These are phyloP conservation scores for Protomyces lactucae-debilis DNA, from an alignment of 1,139 yeast genomes.

Conservation along the genomic window DNA sequence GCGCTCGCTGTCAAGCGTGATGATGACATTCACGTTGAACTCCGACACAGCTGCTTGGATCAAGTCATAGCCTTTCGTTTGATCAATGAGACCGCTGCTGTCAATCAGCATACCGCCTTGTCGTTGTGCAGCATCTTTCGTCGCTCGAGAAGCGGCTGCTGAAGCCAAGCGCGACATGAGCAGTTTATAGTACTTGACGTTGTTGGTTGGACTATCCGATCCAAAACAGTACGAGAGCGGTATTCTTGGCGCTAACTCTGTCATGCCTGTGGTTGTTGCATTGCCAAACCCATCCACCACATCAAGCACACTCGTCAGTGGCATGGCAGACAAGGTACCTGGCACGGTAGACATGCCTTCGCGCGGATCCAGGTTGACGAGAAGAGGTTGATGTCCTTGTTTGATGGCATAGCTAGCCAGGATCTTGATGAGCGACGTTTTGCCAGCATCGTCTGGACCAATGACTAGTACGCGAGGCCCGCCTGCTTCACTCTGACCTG, in stretches of 20 bases:
- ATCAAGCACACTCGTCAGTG: constrained; percentile 74
- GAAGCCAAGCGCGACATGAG: constrained; percentile 56
- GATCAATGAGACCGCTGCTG: constrained; percentile 60
- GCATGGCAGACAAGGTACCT: constrained; percentile 79
- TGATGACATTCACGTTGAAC: constrained; percentile 47
- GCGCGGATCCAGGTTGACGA: constrained; percentile 78
- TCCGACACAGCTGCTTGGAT: constrained; percentile 59
- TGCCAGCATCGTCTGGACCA: constrained; percentile 73
- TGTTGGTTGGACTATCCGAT: constrained; percentile 54
- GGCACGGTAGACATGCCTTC: constrained; percentile 50
- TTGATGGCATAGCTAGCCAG: constrained; percentile 73
- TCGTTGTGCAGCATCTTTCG: constrained; percentile 44
- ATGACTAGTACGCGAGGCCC: constrained; percentile 65
- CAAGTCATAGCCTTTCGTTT: constrained; percentile 44
- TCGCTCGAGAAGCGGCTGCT: constrained; percentile 54
- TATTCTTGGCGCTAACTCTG: constrained; percentile 66
- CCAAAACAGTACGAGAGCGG: constrained; percentile 83
- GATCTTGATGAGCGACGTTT: constrained; percentile 66
- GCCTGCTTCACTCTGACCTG: constrained; percentile 16
- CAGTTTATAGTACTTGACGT: constrained; percentile 56
- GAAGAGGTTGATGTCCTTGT: constrained; percentile 58
- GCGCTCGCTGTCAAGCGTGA: constrained; percentile 47
- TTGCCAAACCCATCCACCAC: constrained; percentile 77
- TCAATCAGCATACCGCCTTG: constrained; percentile 69
- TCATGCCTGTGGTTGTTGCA: constrained; percentile 80